Evolutionary conservation across 495 filamentous ascomycete genomes (phyloP).

Genomic region (Lasiosphaeria hispida): DNA sequence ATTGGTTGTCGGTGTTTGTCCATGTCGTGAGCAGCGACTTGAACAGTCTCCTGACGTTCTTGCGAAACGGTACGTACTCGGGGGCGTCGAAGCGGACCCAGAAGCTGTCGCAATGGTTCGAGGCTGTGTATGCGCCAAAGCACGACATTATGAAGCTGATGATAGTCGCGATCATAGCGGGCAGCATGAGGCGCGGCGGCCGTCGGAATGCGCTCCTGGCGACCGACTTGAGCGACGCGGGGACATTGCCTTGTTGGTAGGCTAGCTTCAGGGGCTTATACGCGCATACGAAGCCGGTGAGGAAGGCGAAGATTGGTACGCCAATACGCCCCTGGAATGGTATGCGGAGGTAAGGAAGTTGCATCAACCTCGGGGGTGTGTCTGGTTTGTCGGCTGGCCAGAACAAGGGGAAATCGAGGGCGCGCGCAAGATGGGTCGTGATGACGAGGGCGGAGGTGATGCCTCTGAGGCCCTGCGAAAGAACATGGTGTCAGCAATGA

Average conservation of each 20-base stretch:
- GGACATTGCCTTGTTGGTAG: slow-evolving; percentile 49
- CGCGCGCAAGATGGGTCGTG: slow-evolving; percentile 60
- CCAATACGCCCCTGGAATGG: slow-evolving; percentile 62
- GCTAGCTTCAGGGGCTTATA: slow-evolving; percentile 61
- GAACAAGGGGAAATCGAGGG: slow-evolving; percentile 57
- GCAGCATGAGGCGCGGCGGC: slow-evolving; percentile 58
- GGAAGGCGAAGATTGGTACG: slow-evolving; percentile 63
- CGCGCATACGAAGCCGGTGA: slow-evolving; percentile 67
- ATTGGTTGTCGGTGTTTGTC: slow-evolving; percentile 57
- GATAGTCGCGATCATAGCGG: slow-evolving; percentile 57
- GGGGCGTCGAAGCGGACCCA: slow-evolving; percentile 58
- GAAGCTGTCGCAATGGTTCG: slow-evolving; percentile 54
- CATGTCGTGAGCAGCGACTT: slow-evolving; percentile 53
- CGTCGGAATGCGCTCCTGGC: slow-evolving; percentile 63
- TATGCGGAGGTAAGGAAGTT: slow-evolving; percentile 60
- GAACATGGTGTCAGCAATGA: slow-evolving; percentile 7
- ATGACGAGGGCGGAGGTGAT: slow-evolving; percentile 64
- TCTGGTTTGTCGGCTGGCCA: slow-evolving; percentile 50
- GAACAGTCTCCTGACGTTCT: slow-evolving; percentile 40
- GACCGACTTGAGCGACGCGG: slow-evolving; percentile 53
- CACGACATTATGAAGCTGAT: slow-evolving; percentile 56
- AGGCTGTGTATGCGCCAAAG: slow-evolving; percentile 55
- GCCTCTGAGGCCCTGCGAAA: slow-evolving; percentile 57
- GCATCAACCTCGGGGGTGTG: slow-evolving; percentile 49
- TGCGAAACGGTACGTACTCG: slow-evolving; percentile 30